Percentiles rank a stretch among this genome's conserved stretches.
Conservation (phyloP, 2,329 filamentous ascomycete genomes). For the Metarhizium humberi region DNA sequence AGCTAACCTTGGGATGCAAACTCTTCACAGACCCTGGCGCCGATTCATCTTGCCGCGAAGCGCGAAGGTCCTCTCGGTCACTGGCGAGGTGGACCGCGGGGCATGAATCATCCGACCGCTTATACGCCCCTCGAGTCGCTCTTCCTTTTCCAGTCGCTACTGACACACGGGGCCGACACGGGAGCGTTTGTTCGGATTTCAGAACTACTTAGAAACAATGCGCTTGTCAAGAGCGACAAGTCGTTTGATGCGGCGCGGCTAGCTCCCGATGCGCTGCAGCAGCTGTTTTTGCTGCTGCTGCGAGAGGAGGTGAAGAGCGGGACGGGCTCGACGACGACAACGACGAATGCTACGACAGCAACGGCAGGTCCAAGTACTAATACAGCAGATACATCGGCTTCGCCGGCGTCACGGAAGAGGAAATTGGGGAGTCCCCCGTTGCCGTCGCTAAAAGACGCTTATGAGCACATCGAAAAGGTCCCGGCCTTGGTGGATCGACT, state of each 20-base stretch:
- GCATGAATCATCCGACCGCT: slow-evolving; percentile 48
- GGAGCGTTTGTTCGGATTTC: slow-evolving; percentile 64
- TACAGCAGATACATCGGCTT: slow-evolving; percentile 32
- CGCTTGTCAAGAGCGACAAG: slow-evolving; percentile 58
- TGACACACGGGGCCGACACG: slow-evolving; percentile 55
- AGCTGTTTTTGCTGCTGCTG: slow-evolving; percentile 68
- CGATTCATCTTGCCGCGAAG: slow-evolving; percentile 42
- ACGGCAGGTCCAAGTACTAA: not conserved
- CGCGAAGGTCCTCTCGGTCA: slow-evolving; percentile 45
- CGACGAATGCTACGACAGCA: not conserved
- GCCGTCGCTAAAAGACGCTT: slow-evolving; percentile 56
- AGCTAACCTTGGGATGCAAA: not conserved
- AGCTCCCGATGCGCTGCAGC: slow-evolving; percentile 67
- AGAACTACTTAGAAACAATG: slow-evolving; percentile 63
- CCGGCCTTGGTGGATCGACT: slow-evolving; percentile 63
- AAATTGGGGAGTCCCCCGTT: slow-evolving; percentile 59
- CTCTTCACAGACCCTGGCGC: slow-evolving; percentile 37
- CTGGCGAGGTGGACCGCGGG: slow-evolving; percentile 45
- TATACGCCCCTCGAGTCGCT: slow-evolving; percentile 83
- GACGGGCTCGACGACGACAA: slow-evolving; percentile 16
- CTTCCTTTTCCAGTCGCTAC: slow-evolving; percentile 73
- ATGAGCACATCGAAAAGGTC: slow-evolving; percentile 57
- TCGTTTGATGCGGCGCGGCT: slow-evolving; percentile 67
- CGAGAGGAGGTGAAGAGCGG: slow-evolving; percentile 60
- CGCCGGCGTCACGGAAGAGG: slow-evolving; percentile 59